Percentiles rank a stretch among this genome's conserved stretches.
Evolutionary conservation across 176 grass and related monocot genomes (phyloP).

Genomic region (Carex scoparia): DNA sequence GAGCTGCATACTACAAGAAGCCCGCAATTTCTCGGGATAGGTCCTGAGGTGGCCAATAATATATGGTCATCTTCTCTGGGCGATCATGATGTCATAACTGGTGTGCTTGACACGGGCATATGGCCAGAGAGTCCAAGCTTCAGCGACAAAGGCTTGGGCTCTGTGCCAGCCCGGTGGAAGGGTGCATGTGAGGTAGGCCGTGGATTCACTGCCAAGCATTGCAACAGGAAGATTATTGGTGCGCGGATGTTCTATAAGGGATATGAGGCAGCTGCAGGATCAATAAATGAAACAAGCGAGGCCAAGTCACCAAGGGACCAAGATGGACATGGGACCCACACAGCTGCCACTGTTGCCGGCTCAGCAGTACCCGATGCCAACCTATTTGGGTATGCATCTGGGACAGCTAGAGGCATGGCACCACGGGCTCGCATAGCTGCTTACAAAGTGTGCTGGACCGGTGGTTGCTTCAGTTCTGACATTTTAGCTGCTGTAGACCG

Average conservation of each 20-base stretch:
- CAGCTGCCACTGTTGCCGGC: conserved; percentile 76
- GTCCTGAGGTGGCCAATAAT: conserved; percentile 64
- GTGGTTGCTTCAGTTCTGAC: conserved; percentile 99
- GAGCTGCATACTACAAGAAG: conserved; percentile 92
- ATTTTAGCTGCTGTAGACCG: conserved; percentile 92
- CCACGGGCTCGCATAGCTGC: conserved; percentile 77
- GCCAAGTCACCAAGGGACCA: conserved; percentile 94
- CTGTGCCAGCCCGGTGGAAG: conserved; percentile 69
- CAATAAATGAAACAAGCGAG: conserved; percentile 84
- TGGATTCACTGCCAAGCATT: conserved; percentile 55
- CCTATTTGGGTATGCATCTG: conserved; percentile 72
- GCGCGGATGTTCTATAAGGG: conserved; percentile 86
- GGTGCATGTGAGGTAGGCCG: conserved; percentile 75
- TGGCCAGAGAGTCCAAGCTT: conserved; percentile 97
- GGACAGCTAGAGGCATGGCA: conserved; percentile 88
- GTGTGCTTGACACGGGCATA: conserved; percentile 95
- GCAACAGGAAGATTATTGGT: conserved; percentile 83
- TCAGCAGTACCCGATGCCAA: conserved; percentile 59
- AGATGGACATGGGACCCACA: conserved; percentile 98
- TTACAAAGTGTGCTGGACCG: conserved; percentile 97
- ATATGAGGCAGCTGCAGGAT: conserved; percentile 78
- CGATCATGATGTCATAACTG: conserved; percentile 79
- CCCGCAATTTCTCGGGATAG: conserved; percentile 89
- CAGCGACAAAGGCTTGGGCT: conserved; percentile 66
- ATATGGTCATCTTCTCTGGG: conserved; percentile 59